Evolutionary conservation across 768 basidiomycete genomes (phyloP).

Genomic region (Lyophyllum decastes): DNA sequence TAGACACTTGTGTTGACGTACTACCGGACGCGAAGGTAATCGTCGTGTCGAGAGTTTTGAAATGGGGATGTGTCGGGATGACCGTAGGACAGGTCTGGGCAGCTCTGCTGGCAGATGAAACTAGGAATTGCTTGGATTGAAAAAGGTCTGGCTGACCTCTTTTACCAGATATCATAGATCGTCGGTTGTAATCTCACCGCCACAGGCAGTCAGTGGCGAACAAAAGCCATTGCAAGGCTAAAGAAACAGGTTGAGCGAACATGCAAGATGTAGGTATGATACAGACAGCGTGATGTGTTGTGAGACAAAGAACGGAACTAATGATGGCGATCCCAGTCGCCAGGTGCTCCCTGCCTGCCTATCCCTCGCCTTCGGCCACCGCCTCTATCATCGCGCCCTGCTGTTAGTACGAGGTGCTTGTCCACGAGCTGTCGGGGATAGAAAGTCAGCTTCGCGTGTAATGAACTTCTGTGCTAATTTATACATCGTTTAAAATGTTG

Average conservation of each 20-base stretch:
- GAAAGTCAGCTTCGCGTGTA: conserved; percentile 2
- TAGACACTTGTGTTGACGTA: background rate
- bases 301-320: background rate
- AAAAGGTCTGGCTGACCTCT: conserved; percentile 1
- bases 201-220: too few relatives aligned
- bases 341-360: conserved; percentile 43
- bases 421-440: conserved; percentile 63
- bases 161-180: background rate
- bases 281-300: conserved; percentile 4
- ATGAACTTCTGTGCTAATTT: conserved; percentile 25
- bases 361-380: conserved; percentile 55
- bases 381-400: conserved; percentile 56
- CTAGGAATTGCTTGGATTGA: conserved; percentile 3
- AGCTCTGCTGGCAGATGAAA: conserved; percentile 3
- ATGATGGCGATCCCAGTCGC: conserved; percentile 62
- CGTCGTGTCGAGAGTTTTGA: conserved; percentile 2
- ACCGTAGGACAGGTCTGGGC: conserved; percentile 12
- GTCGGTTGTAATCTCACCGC: too few relatives aligned
- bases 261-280: conserved; percentile 7
- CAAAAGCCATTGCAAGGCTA: background rate
- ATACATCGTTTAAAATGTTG: conserved; percentile 84
- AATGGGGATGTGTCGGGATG: background rate
- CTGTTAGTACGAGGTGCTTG: conserved; percentile 68
- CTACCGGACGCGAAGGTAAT: background rate
- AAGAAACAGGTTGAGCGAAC: background rate